Evolutionary conservation across 352 stramenopile genomes (phyloP).

Genomic region (Globisporangium yorkense): DNA sequence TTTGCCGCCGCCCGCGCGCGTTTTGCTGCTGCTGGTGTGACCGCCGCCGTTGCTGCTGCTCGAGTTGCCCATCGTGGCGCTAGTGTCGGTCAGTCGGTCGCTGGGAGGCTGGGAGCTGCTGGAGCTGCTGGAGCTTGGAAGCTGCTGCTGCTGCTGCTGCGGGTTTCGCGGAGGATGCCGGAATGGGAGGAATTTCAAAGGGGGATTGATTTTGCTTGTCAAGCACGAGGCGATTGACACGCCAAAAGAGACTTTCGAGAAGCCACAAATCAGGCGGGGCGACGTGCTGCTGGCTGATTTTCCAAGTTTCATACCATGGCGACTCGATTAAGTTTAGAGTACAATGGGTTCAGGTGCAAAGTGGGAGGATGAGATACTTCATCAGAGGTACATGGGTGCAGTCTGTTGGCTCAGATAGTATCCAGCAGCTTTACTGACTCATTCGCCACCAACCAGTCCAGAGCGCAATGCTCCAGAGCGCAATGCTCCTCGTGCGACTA

Average conservation of each 20-base stretch:
- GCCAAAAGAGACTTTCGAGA: neutral
- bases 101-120: neutral
- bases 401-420: too few relatives aligned
- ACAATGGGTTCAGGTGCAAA: neutral
- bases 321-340: neutral
- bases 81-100: neutral
- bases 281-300: neutral
- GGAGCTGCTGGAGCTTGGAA: neutral
- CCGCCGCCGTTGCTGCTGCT: slow-evolving; percentile 37
- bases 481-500: neutral
- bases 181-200: neutral
- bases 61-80: slow-evolving; percentile 56
- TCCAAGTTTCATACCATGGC: neutral
- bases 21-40: slow-evolving; percentile 22
- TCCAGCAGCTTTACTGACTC: too few relatives aligned
- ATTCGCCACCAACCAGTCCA: too few relatives aligned
- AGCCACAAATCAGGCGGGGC: neutral
- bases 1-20: slow-evolving; percentile 24
- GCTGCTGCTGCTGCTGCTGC: neutral
- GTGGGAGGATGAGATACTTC: too few relatives aligned
- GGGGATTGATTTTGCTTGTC: neutral
- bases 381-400: neutral
- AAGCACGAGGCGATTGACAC: neutral
- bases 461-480: neutral
- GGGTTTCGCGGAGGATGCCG: neutral